Evolutionary conservation across 352 stramenopile genomes (phyloP).

Genomic region (Globisporangium recalcitrans): DNA sequence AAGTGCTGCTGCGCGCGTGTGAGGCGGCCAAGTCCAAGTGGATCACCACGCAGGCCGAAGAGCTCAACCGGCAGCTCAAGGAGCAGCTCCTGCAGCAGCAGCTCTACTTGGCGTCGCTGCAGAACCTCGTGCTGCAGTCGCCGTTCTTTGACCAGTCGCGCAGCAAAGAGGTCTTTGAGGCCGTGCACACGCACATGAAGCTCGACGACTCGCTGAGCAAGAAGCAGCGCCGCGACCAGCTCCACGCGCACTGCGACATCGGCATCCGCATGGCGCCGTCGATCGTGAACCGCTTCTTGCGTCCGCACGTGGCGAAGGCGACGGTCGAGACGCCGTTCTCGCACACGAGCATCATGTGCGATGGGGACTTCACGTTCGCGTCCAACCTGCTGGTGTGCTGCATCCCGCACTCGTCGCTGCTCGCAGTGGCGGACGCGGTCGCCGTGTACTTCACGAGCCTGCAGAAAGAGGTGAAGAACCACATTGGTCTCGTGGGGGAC

Average conservation of each 20-base stretch:
- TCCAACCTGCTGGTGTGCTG: conserved; percentile 47
- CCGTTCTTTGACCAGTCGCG: conserved; percentile 37
- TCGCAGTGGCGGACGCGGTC: conserved; percentile 24
- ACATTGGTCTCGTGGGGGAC: conserved; percentile 25
- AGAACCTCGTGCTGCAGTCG: conserved; percentile 46
- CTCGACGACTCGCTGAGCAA: conserved; percentile 18
- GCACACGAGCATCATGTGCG: conserved; percentile 56
- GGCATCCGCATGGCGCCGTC: conserved; percentile 29
- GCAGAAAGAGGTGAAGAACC: conserved; percentile 25
- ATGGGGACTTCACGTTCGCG: conserved; percentile 38
- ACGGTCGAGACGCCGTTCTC: conserved; percentile 37
- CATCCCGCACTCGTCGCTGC: conserved; percentile 35
- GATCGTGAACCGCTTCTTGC: conserved; percentile 33
- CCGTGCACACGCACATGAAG: conserved; percentile 32
- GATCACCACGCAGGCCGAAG: conserved; percentile 39
- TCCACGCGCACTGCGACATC: conserved; percentile 33
- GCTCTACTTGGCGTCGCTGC: conserved; percentile 54
- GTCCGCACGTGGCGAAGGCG: conserved; percentile 25
- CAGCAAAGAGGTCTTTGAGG: conserved; percentile 52
- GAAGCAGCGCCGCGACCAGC: conserved; percentile 25
- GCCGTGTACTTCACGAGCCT: conserved; percentile 38
- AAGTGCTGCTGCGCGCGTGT: conserved; percentile 33
- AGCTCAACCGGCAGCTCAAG: conserved; percentile 45
- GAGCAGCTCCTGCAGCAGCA: conserved; percentile 60
- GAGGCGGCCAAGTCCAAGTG: conserved; percentile 50